phyloP scores from a whole-genome alignment of 768 basidiomycete genomes.

The Psilocybe sp. region DNA sequence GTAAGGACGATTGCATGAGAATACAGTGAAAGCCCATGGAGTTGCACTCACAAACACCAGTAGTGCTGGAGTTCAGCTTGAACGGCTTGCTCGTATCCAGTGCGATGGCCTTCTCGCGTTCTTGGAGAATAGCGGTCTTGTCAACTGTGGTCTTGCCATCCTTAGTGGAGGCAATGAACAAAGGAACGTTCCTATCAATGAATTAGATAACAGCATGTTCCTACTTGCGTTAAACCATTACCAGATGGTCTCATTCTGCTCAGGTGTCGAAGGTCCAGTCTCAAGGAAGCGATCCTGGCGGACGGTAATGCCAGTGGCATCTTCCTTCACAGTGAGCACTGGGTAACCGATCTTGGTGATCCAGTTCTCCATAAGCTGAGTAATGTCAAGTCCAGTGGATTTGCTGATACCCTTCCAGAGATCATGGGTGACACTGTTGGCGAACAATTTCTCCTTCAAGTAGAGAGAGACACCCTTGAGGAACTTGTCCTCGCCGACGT shows the following conservation, averaged over 20 bases:
- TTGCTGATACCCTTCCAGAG: slow-evolving; percentile 84
- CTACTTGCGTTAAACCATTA: slow-evolving; percentile 21
- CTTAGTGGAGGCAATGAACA: slow-evolving; percentile 67
- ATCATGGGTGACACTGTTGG: slow-evolving; percentile 81
- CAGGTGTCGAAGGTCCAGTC: slow-evolving; percentile 71
- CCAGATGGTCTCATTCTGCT: slow-evolving; percentile 91
- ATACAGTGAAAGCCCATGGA: background rate
- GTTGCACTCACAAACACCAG: slow-evolving; percentile 74
- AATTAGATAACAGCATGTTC: background rate
- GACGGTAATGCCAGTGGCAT: slow-evolving; percentile 64
- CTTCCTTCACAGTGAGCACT: slow-evolving; percentile 83
- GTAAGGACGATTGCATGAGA: slow-evolving; percentile 6
- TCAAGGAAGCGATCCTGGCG: slow-evolving; percentile 92
- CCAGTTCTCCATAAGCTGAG: slow-evolving; percentile 89
- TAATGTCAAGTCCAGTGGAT: slow-evolving; percentile 72
- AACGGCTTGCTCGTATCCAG: slow-evolving; percentile 76
- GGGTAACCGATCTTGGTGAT: slow-evolving; percentile 88
- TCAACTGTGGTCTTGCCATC: slow-evolving; percentile 56
- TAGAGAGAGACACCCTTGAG: slow-evolving; percentile 87
- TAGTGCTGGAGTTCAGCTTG: slow-evolving; percentile 89
- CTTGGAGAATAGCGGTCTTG: slow-evolving; percentile 59
- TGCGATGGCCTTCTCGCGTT: slow-evolving; percentile 63
- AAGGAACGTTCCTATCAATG: slow-evolving; percentile 68
- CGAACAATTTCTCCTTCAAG: slow-evolving; percentile 84
- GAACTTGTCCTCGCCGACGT: slow-evolving; percentile 88